Evolutionary conservation across 1,284 basidiomycete species (phyloP).

Genomic region (Fomitopsis palustris): DNA sequence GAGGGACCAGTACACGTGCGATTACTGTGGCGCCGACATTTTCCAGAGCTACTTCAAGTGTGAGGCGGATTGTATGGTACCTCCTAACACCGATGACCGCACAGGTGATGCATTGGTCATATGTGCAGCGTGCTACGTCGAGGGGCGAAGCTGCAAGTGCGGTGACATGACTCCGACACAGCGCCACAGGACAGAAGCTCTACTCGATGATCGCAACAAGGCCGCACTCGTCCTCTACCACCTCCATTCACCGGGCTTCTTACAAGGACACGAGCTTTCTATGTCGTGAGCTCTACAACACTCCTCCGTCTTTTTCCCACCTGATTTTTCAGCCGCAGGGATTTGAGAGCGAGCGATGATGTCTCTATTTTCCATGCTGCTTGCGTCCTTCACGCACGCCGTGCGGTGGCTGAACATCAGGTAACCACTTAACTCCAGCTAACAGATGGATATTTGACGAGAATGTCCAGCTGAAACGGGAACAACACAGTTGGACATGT

Average conservation of each 20-base stretch:
- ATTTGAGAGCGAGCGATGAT: background rate
- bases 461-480: background rate
- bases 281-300: background rate
- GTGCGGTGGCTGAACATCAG: background rate
- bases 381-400: slow-evolving; percentile 13
- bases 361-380: slow-evolving; percentile 33
- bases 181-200: slow-evolving; percentile 37
- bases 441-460: background rate
- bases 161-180: slow-evolving; percentile 55
- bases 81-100: slow-evolving; percentile 3
- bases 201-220: slow-evolving; percentile 38
- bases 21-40: slow-evolving; percentile 74
- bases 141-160: slow-evolving; percentile 68
- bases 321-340: background rate
- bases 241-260: background rate
- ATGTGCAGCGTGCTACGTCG: slow-evolving; percentile 69
- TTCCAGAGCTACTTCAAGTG: slow-evolving; percentile 80
- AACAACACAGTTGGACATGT: background rate
- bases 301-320: background rate
- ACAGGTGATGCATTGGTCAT: slow-evolving; percentile 46
- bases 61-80: slow-evolving; percentile 32
- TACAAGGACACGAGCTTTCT: background rate
- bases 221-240: slow-evolving; percentile 30
- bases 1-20: slow-evolving; percentile 45
- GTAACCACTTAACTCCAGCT: background rate